Conservation (phyloP, 2,329 filamentous ascomycete genomes). For the Macrophomina tecta region DNA sequence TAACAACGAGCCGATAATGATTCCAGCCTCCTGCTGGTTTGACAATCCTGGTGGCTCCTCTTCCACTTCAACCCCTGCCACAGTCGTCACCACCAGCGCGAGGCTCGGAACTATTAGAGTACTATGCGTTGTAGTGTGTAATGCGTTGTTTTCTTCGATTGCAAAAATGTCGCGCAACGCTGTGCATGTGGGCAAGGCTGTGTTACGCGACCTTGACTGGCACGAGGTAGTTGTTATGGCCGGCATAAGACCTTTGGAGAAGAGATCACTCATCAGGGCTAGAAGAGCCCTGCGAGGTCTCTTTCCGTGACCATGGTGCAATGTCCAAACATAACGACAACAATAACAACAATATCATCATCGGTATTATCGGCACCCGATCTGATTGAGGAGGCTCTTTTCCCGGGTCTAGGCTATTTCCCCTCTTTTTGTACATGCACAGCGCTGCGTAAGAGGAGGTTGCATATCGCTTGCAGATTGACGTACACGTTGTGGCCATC, state of each 20-base stretch:
- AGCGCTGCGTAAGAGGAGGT: background rate
- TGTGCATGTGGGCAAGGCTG: background rate
- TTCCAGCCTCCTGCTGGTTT: background rate
- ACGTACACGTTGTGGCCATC: constrained; percentile 2
- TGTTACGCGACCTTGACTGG: background rate
- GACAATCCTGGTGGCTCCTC: background rate
- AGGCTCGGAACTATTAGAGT: background rate
- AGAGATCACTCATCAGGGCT: background rate
- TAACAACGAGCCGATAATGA: background rate
- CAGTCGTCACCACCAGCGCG: background rate
- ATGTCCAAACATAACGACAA: background rate
- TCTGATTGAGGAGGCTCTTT: background rate
- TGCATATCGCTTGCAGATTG: constrained; percentile 9
- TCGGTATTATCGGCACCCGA: too few species aligned
- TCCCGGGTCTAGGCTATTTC: background rate
- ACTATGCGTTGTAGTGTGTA: background rate
- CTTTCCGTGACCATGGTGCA: background rate
- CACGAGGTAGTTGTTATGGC: background rate
- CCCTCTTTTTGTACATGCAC: constrained; percentile 7
- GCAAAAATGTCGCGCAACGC: background rate
- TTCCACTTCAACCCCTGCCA: background rate
- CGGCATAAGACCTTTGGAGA: background rate
- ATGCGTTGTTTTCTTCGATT: background rate
- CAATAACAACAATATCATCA: background rate
- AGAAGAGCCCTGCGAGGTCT: background rate